These are phyloP conservation scores for Pythium diclinum DNA, from an alignment of 352 stramenopile genomes.

Conservation along the genomic window DNA sequence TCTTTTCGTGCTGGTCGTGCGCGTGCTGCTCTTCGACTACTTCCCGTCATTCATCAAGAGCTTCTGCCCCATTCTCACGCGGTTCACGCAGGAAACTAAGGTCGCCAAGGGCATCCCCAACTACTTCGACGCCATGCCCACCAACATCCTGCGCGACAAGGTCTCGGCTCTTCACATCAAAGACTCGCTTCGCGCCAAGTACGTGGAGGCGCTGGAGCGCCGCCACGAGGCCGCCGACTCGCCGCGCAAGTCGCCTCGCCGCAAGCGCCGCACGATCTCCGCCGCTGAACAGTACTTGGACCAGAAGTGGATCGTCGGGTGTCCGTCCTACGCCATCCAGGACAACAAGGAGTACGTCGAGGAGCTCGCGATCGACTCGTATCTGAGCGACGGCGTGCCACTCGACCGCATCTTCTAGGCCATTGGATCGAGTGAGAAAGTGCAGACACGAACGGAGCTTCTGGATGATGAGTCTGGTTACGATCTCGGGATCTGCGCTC, in stretches of 20 bases:
- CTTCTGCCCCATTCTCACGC: slow-evolving; percentile 51
- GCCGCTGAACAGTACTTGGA: slow-evolving; percentile 47
- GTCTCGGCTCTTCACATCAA: slow-evolving; percentile 31
- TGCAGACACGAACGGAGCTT: no score
- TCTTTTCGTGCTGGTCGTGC: slow-evolving; percentile 46
- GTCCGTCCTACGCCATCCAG: slow-evolving; percentile 68
- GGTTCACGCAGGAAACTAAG: slow-evolving; percentile 52
- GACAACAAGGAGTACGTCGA: slow-evolving; percentile 84
- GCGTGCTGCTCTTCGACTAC: slow-evolving; percentile 66
- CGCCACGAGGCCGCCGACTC: slow-evolving; percentile 23
- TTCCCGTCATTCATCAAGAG: slow-evolving; percentile 54
- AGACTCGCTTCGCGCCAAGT: slow-evolving; percentile 43
- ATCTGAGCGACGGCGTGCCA: slow-evolving; percentile 56
- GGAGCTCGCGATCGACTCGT: slow-evolving; percentile 71
- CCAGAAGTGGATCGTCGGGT: slow-evolving; percentile 65
- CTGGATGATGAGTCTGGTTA: no score
- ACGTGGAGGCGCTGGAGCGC: slow-evolving; percentile 38
- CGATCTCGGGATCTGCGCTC: no score
- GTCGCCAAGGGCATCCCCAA: slow-evolving; percentile 67
- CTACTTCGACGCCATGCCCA: slow-evolving; percentile 82
- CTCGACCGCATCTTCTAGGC: slow-evolving; percentile 63
- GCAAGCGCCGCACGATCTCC: slow-evolving; percentile 39
- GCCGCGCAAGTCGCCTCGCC: slow-evolving; percentile 27
- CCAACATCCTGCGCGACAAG: slow-evolving; percentile 54
- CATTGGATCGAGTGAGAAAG: background rate